These are phyloP conservation scores for Cenchrus purpureus DNA, from an alignment of 176 grass and related monocot species.

Conservation along the genomic window DNA sequence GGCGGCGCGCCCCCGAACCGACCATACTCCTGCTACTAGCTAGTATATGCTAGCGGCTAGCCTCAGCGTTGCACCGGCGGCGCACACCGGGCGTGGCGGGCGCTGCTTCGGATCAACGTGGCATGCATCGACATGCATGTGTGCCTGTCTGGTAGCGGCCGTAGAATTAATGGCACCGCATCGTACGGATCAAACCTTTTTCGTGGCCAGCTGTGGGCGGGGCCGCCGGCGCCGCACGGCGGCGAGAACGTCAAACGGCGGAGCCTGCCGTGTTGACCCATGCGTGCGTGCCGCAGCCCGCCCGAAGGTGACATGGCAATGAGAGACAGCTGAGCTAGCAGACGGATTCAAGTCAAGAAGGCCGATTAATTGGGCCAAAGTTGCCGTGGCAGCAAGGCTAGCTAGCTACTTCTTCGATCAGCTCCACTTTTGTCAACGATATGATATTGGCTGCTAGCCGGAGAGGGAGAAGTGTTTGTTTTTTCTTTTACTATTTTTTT, in stretches of 20 bases:
- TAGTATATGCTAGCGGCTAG: too few species aligned
- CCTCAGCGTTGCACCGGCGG: neutral
- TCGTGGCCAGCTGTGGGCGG: too few species aligned
- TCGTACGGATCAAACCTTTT: neutral
- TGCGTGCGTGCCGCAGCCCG: too few species aligned
- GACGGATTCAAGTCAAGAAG: slow-evolving; percentile 25
- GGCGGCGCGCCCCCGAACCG: too few species aligned
- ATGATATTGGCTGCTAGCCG: neutral
- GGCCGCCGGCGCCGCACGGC: neutral
- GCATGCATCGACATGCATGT: neutral
- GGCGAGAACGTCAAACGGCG: neutral
- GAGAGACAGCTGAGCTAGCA: neutral
- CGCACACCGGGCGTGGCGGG: neutral
- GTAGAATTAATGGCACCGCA: neutral
- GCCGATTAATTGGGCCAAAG: slow-evolving; percentile 32
- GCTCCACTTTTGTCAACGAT: neutral
- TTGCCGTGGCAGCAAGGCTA: neutral
- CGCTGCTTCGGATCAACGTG: neutral
- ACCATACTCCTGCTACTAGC: too few species aligned
- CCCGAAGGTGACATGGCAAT: neutral
- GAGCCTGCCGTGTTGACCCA: slow-evolving; percentile 38
- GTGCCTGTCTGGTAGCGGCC: neutral
- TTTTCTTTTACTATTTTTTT: neutral
- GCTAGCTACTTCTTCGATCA: neutral
- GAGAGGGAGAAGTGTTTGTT: neutral